Percentiles rank a stretch among this genome's conserved stretches.
phyloP scores from a whole-genome alignment of 306 rosid genomes.

The Mimosa pudica region DNA sequence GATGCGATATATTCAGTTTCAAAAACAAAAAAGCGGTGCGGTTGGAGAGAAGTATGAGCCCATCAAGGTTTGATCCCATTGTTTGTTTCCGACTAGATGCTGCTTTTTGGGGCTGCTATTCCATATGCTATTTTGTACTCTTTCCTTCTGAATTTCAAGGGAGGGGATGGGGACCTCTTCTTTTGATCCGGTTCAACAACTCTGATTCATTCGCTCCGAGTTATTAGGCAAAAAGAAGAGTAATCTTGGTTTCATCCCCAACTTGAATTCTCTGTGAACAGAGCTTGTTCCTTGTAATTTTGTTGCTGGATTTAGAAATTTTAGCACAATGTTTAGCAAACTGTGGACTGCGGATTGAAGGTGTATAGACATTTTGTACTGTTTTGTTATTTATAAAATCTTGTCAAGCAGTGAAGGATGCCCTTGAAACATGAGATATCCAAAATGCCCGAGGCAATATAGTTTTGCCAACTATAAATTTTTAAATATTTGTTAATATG shows the following conservation, averaged over 20 bases:
- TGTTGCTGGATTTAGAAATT: background rate
- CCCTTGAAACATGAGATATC: background rate
- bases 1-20: conserved; percentile 87
- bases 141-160: background rate
- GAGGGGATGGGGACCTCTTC: background rate
- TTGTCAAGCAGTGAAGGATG: background rate
- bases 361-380: background rate
- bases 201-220: background rate
- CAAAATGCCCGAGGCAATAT: background rate
- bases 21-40: conserved; percentile 83
- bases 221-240: background rate
- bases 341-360: background rate
- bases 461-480: no score
- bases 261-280: background rate
- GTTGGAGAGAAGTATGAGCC: conserved; percentile 83
- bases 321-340: background rate
- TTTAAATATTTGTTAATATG: no score
- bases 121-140: background rate
- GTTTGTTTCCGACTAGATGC: background rate
- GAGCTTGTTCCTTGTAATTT: background rate
- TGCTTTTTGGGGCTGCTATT: background rate
- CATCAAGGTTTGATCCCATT: conserved; percentile 57
- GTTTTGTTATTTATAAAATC: background rate
- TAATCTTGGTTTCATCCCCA: background rate
- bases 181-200: background rate